A percentile compares a stretch with the other conserved stretches of the same genome.
phyloP scores from a whole-genome alignment of 306 rosid genomes.

The Cyclanthera cordifolia region DNA sequence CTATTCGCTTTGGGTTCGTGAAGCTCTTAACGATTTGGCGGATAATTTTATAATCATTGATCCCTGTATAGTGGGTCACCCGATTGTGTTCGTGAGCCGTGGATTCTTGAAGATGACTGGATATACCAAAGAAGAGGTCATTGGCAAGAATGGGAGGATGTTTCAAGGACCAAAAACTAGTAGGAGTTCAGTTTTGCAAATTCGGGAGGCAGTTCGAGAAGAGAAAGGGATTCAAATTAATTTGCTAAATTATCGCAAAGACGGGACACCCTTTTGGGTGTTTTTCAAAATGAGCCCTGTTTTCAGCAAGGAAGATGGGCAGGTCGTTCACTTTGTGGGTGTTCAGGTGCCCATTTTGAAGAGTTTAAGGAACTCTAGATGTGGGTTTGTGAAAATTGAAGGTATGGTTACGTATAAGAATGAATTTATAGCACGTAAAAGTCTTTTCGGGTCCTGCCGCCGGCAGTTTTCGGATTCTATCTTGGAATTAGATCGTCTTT shows the following conservation, averaged over 20 bases:
- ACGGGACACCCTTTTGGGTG: slow-evolving; percentile 81
- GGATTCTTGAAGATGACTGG: slow-evolving; percentile 76
- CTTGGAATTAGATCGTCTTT: slow-evolving; percentile 30
- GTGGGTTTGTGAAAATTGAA: slow-evolving; percentile 22
- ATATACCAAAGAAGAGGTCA: slow-evolving; percentile 46
- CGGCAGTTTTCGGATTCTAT: slow-evolving; percentile 59
- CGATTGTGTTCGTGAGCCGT: slow-evolving; percentile 74
- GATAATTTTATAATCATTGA: slow-evolving; percentile 66
- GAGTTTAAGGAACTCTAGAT: slow-evolving; percentile 18
- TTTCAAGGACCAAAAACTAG: slow-evolving; percentile 71
- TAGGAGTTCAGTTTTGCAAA: slow-evolving; percentile 51
- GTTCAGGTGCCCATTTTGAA: slow-evolving; percentile 58
- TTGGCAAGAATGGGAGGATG: slow-evolving; percentile 49
- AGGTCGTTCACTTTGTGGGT: slow-evolving; percentile 57
- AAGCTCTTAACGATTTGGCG: slow-evolving; percentile 53
- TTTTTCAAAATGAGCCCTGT: slow-evolving; percentile 60
- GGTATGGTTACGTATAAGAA: slow-evolving; percentile 16
- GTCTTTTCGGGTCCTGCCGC: slow-evolving; percentile 51
- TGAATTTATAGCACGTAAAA: slow-evolving; percentile 26
- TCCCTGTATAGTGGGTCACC: slow-evolving; percentile 65
- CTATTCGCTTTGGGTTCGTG: slow-evolving; percentile 46
- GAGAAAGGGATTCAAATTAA: slow-evolving; percentile 41
- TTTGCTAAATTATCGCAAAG: slow-evolving; percentile 67
- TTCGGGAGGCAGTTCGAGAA: slow-evolving; percentile 73
- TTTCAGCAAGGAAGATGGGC: slow-evolving; percentile 37